Evolutionary conservation across 2,329 filamentous ascomycete genomes (phyloP).

Genomic region (Fusarium marasasianum): DNA sequence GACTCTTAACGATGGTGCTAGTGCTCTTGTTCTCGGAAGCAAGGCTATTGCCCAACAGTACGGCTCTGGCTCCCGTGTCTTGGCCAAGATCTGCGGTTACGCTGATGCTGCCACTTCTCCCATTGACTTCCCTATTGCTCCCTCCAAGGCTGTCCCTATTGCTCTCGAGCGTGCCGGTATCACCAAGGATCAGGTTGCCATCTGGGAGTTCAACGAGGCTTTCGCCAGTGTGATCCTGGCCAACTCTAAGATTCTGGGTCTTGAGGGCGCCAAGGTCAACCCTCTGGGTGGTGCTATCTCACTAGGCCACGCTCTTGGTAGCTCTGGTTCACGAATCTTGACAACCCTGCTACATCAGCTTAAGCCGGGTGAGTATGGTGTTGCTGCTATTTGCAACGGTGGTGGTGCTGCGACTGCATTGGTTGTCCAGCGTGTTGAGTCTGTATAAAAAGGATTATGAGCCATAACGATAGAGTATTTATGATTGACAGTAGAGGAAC

Average conservation of each 20-base stretch:
- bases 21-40: conserved; percentile 85
- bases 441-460: conserved; percentile 51
- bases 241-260: conserved; percentile 89
- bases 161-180: conserved; percentile 90
- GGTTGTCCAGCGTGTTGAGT: conserved; percentile 84
- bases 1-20: conserved; percentile 93
- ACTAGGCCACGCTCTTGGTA: conserved; percentile 89
- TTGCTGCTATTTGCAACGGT: conserved; percentile 96
- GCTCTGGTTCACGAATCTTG: conserved; percentile 90
- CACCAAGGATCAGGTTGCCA: conserved; percentile 86
- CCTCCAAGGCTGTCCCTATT: conserved; percentile 89
- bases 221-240: conserved; percentile 96
- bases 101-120: conserved; percentile 92
- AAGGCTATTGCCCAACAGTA: conserved; percentile 83
- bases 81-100: conserved; percentile 86
- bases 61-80: conserved; percentile 78
- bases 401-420: conserved; percentile 92
- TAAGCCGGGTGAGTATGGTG: conserved; percentile 90
- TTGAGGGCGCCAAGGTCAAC: conserved; percentile 84
- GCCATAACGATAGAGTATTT: neutral
- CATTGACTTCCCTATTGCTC: conserved; percentile 94
- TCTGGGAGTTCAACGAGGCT: conserved; percentile 99
- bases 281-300: conserved; percentile 91
- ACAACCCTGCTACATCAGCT: conserved; percentile 92
- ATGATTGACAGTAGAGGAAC: neutral